These are phyloP conservation scores for Dorcoceras hygrometricum DNA, from an alignment of 257 asterid genomes.

Conservation along the genomic window DNA sequence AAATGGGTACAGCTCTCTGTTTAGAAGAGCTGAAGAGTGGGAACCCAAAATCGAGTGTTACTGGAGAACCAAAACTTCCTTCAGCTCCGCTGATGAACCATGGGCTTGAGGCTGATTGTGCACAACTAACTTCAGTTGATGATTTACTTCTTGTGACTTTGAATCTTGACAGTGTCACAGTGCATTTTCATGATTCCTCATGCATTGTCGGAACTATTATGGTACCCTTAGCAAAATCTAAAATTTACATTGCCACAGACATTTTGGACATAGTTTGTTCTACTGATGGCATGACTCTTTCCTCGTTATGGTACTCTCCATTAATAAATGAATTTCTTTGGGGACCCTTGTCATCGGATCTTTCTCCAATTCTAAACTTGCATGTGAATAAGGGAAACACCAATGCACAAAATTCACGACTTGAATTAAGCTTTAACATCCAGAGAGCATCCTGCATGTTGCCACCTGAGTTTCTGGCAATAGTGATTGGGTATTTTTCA, in stretches of 20 bases:
- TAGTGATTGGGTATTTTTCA: conserved; percentile 75
- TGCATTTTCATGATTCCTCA: conserved; percentile 86
- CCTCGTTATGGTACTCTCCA: conserved; percentile 66
- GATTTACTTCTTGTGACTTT: conserved; percentile 38
- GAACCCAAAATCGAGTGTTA: conserved; percentile 25
- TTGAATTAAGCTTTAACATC: conserved; percentile 51
- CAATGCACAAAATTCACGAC: conserved; percentile 35
- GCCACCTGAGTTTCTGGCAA: conserved; percentile 71
- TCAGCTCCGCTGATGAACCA: conserved; percentile 28
- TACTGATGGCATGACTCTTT: conserved; percentile 64
- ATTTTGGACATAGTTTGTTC: conserved; percentile 57
- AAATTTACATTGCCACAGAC: conserved; percentile 41
- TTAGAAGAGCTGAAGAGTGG: conserved; percentile 32
- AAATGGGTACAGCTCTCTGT: conserved; percentile 41
- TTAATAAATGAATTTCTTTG: conserved; percentile 52
- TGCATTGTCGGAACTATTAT: conserved; percentile 60
- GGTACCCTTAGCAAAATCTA: conserved; percentile 52
- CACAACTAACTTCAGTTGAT: conserved; percentile 22
- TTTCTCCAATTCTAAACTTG: conserved; percentile 61
- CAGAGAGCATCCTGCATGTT: conserved; percentile 76
- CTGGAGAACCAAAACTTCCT: conserved; percentile 27
- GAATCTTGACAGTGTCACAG: conserved; percentile 42
- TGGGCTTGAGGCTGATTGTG: conserved; percentile 28
- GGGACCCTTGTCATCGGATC: conserved; percentile 64
- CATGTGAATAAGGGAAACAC: conserved; percentile 51